Conservation (phyloP, 2,329 filamentous ascomycete species). For the Emmonsiellopsis sp. region DNA sequence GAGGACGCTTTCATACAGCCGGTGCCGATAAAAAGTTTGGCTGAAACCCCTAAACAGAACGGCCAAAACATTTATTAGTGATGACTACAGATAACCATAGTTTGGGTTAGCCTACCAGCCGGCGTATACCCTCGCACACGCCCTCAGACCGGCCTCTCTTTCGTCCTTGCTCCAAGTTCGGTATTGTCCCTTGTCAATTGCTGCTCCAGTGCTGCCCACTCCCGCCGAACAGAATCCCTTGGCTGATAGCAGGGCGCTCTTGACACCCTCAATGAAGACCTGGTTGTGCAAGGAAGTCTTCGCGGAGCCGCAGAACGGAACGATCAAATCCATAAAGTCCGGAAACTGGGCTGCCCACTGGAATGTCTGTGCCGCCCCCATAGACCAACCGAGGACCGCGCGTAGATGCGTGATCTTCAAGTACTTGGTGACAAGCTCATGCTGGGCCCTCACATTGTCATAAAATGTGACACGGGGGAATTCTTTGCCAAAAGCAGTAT, state of each 20-base stretch:
- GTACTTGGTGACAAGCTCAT: conserved; percentile 56
- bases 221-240: conserved; percentile 48
- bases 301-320: conserved; percentile 59
- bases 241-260: conserved; percentile 49
- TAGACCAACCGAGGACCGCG: conserved; percentile 60
- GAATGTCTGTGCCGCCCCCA: conserved; percentile 60
- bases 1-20: conserved; percentile 55
- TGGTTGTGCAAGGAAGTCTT: conserved; percentile 59
- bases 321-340: conserved; percentile 55
- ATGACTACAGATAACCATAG: not conserved
- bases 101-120: conserved; percentile 44
- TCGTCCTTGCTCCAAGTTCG: conserved; percentile 47
- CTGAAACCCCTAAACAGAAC: conserved; percentile 57
- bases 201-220: conserved; percentile 36
- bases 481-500: conserved; percentile 43
- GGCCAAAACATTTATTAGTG: not conserved
- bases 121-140: conserved; percentile 66
- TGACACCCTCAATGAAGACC: conserved; percentile 59
- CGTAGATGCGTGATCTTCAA: conserved; percentile 51
- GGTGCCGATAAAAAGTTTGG: conserved; percentile 67
- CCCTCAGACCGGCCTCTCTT: conserved; percentile 53
- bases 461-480: conserved; percentile 58
- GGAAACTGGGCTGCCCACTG: conserved; percentile 57
- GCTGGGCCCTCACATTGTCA: conserved; percentile 61
- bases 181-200: conserved; percentile 30